Evolutionary conservation across 495 filamentous ascomycete species (phyloP), one percentile per base, ranked within the genome.

Genomic region (Glarea lozoyensis): DNA sequence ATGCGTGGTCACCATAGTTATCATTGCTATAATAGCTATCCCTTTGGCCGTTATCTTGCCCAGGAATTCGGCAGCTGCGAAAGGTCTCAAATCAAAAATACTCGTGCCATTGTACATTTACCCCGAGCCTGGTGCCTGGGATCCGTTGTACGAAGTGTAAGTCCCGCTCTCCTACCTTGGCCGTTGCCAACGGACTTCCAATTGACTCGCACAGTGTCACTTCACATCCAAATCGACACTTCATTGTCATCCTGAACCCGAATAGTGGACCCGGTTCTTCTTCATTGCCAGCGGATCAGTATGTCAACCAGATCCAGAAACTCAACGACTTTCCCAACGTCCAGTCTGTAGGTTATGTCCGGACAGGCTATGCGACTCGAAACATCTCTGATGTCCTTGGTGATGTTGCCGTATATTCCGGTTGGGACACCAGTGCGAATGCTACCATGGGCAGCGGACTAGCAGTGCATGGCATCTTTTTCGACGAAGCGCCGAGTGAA

Each of bases 31-130:
- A n/a, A n/a, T n/a, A n/a, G n/a, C n/a, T n/a, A n/a, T n/a, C n/a
- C n/a, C n/a, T n/a, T n/a, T n/a, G n/a, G n/a, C n/a, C n/a, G n/a
- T n/a, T n/a, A n/a, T n/a, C n/a, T n/a, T n/a, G n/a, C n/a, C n/a
- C n/a, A n/a, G n/a, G n/a, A n/a, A n/a, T n/a, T n/a, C n/a, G n/a
- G n/a, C n/a, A n/a, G n/a, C n/a, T n/a, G n/a, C n/a, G n/a, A n/a
- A n/a, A n/a, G n/a, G n/a, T n/a, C n/a, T n/a, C n/a, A 38, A 38
- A 18, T 21, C 43, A 12, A 38, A 10, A 12, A 53, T 73, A 18
- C 42, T 72, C 24, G 41, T 73, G 16, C 70, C 72, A 5, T 50
- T 76, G 16, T 76, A 75, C 44, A 48, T 65, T 42, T 72, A 68
- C 47, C 73, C 72, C 9, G 37, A 34, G n/a, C 44, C 52, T 21